Base-by-base conservation (phyloP, 1,284 basidiomycete genomes). In the Ceratobasidium sp. region DNA sequence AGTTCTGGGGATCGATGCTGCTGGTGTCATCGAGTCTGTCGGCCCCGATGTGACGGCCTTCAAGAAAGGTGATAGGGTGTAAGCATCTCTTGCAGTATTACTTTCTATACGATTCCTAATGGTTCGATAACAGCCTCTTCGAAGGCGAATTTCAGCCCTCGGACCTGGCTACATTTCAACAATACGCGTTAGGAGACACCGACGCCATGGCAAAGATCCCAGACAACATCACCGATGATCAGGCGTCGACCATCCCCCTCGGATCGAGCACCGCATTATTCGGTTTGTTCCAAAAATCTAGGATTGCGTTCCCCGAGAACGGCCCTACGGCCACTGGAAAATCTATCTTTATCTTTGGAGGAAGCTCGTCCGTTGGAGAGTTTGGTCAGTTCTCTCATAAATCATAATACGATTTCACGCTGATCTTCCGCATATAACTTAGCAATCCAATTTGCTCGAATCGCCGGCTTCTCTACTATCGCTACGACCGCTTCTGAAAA, bases 401-500 rank as follows among this genome's bases (percentile, higher is more conserved):
- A 48, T 23, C n/a, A 48, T 13, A 26, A 15, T 13, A 64, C 38
- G 42, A 48, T 33, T 33, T 33, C 33, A 33, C 33, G 23, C 17
- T n/a, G 4, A 40, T 23, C 26, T 74, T 44, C 52, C 54, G n/a
- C 28, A 6, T 6, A 26, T 28, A 13, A 33, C 46, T 78, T n/a
- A 70, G 80, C 74, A 17, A 80, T 81, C 57, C 81, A 81, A 57
- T 64, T 80, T 20, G 81, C 80, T 13, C 70, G 71, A 28, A 67
- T 80, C 42, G 79, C 80, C 42, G 81, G 81, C 3, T 81, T 82
- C 68, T 77, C 65, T 23, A 82, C 88, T 86, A 50, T 84, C 42
- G 80, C 81, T 50, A 75, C 80, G 40, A 81, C 88, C 1, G 86
- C 90, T 1, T 90, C 88, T 7, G 80, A 81, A 17, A 85, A 85